Percentiles rank a stretch among this genome's conserved stretches.
phyloP scores from a whole-genome alignment of 1,139 yeast species.

The Saccharomyces pastorianus region DNA sequence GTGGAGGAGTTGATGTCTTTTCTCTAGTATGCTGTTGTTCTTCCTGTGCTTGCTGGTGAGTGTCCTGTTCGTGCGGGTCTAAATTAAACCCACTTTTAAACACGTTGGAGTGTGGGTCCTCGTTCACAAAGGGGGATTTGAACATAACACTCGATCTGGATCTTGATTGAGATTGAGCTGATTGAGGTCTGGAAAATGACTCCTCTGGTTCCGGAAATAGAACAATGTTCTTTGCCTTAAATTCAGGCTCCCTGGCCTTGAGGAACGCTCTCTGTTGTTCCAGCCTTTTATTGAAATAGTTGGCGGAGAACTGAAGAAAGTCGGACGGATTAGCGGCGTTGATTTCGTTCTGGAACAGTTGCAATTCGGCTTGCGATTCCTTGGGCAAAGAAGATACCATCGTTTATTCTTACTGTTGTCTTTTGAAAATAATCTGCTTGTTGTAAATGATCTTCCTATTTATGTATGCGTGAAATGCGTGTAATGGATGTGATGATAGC shows the following conservation, averaged over 20 bases:
- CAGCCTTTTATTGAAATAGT: conserved; percentile 55
- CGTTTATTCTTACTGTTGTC: background rate
- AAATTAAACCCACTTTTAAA: conserved; percentile 44
- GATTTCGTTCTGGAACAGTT: conserved; percentile 49
- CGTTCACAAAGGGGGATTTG: conserved; percentile 57
- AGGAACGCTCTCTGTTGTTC: conserved; percentile 52
- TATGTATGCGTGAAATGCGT: background rate
- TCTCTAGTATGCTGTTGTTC: conserved; percentile 8
- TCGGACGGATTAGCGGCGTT: conserved; percentile 57
- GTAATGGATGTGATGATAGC: background rate
- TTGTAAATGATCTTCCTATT: background rate
- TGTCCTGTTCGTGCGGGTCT: conserved; percentile 34
- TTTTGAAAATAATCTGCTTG: background rate
- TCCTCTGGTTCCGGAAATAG: conserved; percentile 37
- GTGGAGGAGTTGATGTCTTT: conserved; percentile 12
- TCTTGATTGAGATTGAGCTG: conserved; percentile 1
- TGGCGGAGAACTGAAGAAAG: conserved; percentile 65
- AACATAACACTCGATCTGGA: conserved; percentile 33
- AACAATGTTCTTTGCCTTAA: conserved; percentile 46
- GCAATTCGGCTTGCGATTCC: conserved; percentile 4
- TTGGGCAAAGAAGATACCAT: conserved; percentile 3
- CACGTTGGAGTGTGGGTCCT: conserved; percentile 52
- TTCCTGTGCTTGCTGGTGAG: conserved; percentile 11
- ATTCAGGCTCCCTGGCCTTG: conserved; percentile 47
- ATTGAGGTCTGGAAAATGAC: background rate